Conservation (phyloP, 768 basidiomycete species). For the Xerocomus brunneocitrinus region DNA sequence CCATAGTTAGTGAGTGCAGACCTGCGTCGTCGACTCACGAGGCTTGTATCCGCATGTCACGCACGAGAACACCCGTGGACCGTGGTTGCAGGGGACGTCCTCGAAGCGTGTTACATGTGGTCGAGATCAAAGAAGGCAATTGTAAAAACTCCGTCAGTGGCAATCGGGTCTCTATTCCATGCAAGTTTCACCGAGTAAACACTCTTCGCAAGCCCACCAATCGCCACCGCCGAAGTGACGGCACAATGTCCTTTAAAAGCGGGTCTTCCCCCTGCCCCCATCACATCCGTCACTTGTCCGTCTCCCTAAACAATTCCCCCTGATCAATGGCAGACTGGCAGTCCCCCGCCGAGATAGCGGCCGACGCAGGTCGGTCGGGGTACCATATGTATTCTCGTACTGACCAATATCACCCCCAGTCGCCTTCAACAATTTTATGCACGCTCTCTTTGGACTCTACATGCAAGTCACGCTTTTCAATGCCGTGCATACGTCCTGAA, state of each 20-base stretch:
- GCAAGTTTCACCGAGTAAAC: not conserved
- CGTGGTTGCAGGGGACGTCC: too few species aligned
- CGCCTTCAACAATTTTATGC: conserved; percentile 51
- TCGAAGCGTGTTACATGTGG: not conserved
- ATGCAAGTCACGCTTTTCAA: conserved; percentile 35
- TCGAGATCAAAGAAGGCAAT: not conserved
- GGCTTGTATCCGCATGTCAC: too few species aligned
- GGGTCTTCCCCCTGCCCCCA: not conserved
- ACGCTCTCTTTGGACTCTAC: conserved; percentile 55
- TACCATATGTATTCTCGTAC: not conserved
- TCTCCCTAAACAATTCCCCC: not conserved
- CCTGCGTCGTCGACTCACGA: too few species aligned
- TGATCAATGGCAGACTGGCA: conserved; percentile 55
- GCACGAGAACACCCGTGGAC: too few species aligned
- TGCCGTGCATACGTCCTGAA: conserved; percentile 5
- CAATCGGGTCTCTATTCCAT: conserved; percentile 4
- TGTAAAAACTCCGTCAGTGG: conserved; percentile 5
- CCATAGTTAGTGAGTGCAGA: not conserved
- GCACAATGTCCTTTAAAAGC: conserved; percentile 7
- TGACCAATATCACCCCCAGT: conserved; percentile 13
- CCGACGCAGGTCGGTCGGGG: conserved; percentile 40
- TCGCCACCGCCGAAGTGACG: conserved; percentile 16
- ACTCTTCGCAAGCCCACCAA: conserved; percentile 15
- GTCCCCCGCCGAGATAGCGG: conserved; percentile 42
- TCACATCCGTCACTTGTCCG: not conserved